These are phyloP conservation scores for Cajanus cajan DNA, from an alignment of 306 rosid genomes.

Conservation along the genomic window DNA sequence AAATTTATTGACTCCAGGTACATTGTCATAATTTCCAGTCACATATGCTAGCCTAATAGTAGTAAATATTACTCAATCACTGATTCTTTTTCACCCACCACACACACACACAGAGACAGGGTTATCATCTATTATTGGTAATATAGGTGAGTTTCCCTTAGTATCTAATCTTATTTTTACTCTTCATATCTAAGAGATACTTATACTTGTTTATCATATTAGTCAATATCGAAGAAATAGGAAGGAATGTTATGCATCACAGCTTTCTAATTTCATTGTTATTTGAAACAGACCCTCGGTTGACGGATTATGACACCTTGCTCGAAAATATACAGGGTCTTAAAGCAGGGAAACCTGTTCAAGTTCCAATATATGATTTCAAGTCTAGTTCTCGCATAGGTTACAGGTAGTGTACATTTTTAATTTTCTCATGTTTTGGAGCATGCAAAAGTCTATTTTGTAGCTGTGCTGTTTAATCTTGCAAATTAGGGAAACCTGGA, in stretches of 20 bases:
- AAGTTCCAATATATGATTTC: constrained; percentile 96
- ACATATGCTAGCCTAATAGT: background rate
- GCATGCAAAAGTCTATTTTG: constrained; percentile 18
- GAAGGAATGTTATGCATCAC: constrained; percentile 31
- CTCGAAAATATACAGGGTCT: constrained; percentile 82
- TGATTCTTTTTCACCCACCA: background rate
- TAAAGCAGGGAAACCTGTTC: constrained; percentile 80
- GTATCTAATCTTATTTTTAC: constrained; percentile 6
- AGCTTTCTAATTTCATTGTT: constrained; percentile 35
- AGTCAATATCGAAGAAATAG: constrained; percentile 24
- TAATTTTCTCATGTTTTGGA: background rate
- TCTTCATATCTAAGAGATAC: background rate
- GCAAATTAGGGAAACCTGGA: constrained; percentile 23
- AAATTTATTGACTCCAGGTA: background rate
- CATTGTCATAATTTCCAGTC: constrained; percentile 4
- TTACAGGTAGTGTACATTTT: constrained; percentile 67
- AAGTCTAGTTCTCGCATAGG: constrained; percentile 85
- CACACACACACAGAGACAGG: background rate
- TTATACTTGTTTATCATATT: constrained; percentile 2
- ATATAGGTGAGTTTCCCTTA: background rate
- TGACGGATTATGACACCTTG: constrained; percentile 92
- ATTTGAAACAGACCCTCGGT: constrained; percentile 86
- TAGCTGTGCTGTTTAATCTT: constrained; percentile 19
- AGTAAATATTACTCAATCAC: background rate
- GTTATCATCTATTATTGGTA: background rate